phyloP scores from a whole-genome alignment of 176 grass and related monocot species.

The Paspalum vaginatum region DNA sequence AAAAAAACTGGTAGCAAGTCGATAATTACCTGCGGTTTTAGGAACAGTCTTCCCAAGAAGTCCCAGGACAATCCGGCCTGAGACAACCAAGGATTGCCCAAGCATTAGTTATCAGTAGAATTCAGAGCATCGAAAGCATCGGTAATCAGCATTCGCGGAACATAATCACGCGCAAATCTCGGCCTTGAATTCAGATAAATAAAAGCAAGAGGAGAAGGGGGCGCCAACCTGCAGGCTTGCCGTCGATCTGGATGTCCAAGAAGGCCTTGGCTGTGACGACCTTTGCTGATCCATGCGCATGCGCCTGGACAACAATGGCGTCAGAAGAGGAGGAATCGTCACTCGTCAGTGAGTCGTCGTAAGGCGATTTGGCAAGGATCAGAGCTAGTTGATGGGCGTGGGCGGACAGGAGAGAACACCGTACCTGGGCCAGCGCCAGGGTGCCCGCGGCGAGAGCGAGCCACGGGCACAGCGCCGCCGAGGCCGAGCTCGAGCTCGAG shows the following conservation, averaged over 20 bases:
- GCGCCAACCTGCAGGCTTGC: conserved; percentile 73
- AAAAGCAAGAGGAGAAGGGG: too few relatives aligned
- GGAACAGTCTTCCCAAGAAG: conserved; percentile 24
- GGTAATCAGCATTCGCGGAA: too few relatives aligned
- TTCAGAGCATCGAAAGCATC: too few relatives aligned
- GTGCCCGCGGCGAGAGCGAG: conserved; percentile 56
- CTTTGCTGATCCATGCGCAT: conserved; percentile 19
- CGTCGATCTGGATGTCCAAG: conserved; percentile 77
- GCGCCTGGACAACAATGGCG: conserved; percentile 46
- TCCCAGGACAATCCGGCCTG: conserved; percentile 17
- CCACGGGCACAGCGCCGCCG: conserved; percentile 43
- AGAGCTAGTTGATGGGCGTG: too few relatives aligned
- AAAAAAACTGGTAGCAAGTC: background rate
- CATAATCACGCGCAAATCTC: too few relatives aligned
- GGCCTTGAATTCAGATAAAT: background rate
- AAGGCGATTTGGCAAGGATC: too few relatives aligned
- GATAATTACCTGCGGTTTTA: conserved; percentile 19
- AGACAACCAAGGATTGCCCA: background rate
- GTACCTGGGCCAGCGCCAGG: conserved; percentile 70
- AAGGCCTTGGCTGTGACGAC: conserved; percentile 80
- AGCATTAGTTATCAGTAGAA: background rate
- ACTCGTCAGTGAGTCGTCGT: too few relatives aligned
- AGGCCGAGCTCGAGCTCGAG: too few relatives aligned
- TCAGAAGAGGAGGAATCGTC: background rate
- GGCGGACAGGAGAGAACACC: conserved; percentile 43